Conservation (phyloP, 1,139 yeast species). For the Lodderomyces elongisporus region DNA sequence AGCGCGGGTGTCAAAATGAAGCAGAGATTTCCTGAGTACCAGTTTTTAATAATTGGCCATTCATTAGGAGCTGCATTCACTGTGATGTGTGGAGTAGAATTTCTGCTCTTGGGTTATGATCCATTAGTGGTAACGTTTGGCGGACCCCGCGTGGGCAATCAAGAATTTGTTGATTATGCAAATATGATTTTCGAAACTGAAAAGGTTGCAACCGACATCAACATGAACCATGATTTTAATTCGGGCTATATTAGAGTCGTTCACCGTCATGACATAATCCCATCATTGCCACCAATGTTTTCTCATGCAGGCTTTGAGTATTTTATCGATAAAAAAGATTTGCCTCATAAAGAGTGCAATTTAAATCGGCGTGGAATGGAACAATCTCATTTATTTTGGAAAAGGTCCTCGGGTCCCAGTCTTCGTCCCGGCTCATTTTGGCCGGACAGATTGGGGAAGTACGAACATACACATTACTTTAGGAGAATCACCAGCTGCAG, state of each 20-base stretch:
- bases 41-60: slow-evolving; percentile 57
- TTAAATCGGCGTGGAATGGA: slow-evolving; percentile 21
- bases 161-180: slow-evolving; percentile 43
- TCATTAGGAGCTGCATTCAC: slow-evolving; percentile 74
- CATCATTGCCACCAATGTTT: slow-evolving; percentile 52
- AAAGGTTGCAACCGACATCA: slow-evolving; percentile 14
- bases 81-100: slow-evolving; percentile 54
- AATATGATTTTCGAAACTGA: slow-evolving; percentile 44
- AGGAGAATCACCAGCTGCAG: slow-evolving; percentile 31
- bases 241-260: slow-evolving; percentile 46
- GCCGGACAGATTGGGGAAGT: slow-evolving; percentile 24
- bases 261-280: slow-evolving; percentile 55
- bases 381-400: slow-evolving; percentile 6
- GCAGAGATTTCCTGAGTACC: slow-evolving; percentile 39
- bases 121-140: slow-evolving; percentile 57
- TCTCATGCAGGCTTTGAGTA: slow-evolving; percentile 50
- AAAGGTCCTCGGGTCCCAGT: slow-evolving; percentile 3
- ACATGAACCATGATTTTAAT: slow-evolving; percentile 15
- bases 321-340: slow-evolving; percentile 33
- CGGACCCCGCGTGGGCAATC: slow-evolving; percentile 59
- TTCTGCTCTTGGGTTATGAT: slow-evolving; percentile 43
- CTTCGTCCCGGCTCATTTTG: slow-evolving; percentile 15
- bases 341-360: slow-evolving; percentile 43
- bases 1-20: slow-evolving; percentile 27
- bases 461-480: slow-evolving; percentile 33